Conservation (phyloP, 2,329 filamentous ascomycete genomes). For the Aspergillus tanneri region DNA sequence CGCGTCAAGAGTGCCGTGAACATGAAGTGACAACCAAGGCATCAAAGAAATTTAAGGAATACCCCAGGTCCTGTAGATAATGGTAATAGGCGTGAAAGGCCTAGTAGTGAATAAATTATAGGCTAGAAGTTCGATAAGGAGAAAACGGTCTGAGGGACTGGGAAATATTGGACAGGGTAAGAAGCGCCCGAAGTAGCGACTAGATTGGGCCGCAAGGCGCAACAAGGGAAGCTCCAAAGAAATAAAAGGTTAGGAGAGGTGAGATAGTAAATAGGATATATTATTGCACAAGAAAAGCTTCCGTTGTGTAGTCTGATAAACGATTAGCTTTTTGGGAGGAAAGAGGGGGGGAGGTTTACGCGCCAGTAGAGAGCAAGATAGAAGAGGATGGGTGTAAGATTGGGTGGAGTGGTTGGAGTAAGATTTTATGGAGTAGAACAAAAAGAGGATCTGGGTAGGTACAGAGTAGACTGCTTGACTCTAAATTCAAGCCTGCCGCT, state of each 20-base stretch:
- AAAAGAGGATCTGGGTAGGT: slow-evolving; percentile 7
- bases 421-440: not conserved
- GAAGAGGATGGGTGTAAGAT: not conserved
- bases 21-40: not conserved
- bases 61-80: no score
- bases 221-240: slow-evolving; percentile 16
- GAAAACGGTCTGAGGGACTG: slow-evolving; percentile 1
- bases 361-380: slow-evolving; percentile 1
- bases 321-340: not conserved
- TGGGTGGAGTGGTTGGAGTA: slow-evolving; percentile 4
- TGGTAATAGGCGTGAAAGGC: no score
- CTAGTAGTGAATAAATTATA: no score
- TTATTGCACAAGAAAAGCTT: no score
- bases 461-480: slow-evolving; percentile 19
- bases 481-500: slow-evolving; percentile 20
- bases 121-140: no score
- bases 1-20: not conserved
- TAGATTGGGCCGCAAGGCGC: slow-evolving; percentile 29
- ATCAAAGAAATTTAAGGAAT: not conserved
- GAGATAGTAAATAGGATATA: no score
- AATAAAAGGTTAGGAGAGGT: not conserved
- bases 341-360: slow-evolving; percentile 7
- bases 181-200: slow-evolving; percentile 21
- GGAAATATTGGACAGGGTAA: slow-evolving; percentile 10
- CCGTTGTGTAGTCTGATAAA: no score